Evolutionary conservation across 352 stramenopile genomes (phyloP), one percentile per base, ranked within the genome.

Genomic region (Thalassiosira mediterranea): DNA sequence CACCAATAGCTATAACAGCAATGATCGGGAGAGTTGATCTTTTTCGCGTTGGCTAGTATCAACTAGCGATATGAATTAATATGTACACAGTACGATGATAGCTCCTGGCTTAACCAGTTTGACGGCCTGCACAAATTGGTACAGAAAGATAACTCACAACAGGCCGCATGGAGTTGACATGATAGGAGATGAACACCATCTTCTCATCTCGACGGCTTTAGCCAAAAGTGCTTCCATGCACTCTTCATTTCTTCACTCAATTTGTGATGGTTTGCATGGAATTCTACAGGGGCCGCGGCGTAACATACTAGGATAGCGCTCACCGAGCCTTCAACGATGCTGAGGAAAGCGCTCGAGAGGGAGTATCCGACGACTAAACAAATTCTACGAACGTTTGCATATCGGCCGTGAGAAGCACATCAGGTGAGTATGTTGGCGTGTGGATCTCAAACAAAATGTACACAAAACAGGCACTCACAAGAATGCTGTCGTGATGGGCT

Each of bases 281-380:
- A 76, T 3, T 83, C 77, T 19, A 84, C 71, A 21, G 86, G 77
- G 28, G 71, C 87, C 71, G 97, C 92, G 7, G 95, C 95, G 74
- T 97, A 98, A 85, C 94, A 97, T 19, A 98, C 95, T 59, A 97
- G 97, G 47, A 98, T 95, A 11, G 95, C 97, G 42, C 91, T 94
- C 21, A 98, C 93, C 4, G 94, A 96, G 60, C 94, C 96, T 86
- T 97, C 91, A 17, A 98, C 91, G 42, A 97, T 94, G 26, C 92
- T 92, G 21, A 97, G 79, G 34, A 94, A 94, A 4, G 94, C 95
- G 54, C 95, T 88, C 19, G 94, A 93, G 28, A 97, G 88, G 13
- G 90, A 90, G 19, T 94, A 86, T 47, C 94, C 94, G 17, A 97
- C 79, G 56, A 97, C 81, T 29, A 97, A 79, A 42, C 95, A 93